phyloP scores from a whole-genome alignment of 345 rosid genomes.

The Hibiscus syriacus region DNA sequence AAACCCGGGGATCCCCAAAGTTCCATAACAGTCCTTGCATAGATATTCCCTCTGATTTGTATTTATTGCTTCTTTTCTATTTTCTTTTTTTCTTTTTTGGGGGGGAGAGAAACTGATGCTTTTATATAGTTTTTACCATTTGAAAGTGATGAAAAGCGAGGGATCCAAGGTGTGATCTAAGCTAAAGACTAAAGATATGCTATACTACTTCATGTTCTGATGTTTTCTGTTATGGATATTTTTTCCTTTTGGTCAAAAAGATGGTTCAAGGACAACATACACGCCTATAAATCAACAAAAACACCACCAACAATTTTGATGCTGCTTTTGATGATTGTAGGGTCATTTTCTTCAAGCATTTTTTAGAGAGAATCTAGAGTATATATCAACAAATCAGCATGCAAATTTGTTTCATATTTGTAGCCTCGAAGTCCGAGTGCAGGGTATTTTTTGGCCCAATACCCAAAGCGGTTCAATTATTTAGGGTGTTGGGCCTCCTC shows the following conservation, averaged over 20 bases:
- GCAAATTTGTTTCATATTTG: no score
- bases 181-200: neutral
- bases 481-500: no score
- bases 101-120: neutral
- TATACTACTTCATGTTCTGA: slow-evolving; percentile 15
- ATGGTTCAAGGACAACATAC: neutral
- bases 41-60: neutral
- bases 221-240: slow-evolving; percentile 9
- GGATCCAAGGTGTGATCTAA: slow-evolving; percentile 36
- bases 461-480: no score
- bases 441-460: no score
- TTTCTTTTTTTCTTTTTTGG: no score
- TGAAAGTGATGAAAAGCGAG: slow-evolving; percentile 38
- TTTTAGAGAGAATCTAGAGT: neutral
- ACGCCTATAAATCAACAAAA: neutral
- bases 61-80: neutral
- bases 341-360: slow-evolving; percentile 27
- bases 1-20: slow-evolving; percentile 19
- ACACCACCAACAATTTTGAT: slow-evolving; percentile 4
- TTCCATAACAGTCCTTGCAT: neutral
- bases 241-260: slow-evolving; percentile 30
- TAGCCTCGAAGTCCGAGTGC: neutral
- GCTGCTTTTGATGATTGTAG: slow-evolving; percentile 31
- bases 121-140: slow-evolving; percentile 18
- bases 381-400: no score